Evolutionary conservation across 495 filamentous ascomycete genomes (phyloP).

Genomic region (Neurospora sp.): DNA sequence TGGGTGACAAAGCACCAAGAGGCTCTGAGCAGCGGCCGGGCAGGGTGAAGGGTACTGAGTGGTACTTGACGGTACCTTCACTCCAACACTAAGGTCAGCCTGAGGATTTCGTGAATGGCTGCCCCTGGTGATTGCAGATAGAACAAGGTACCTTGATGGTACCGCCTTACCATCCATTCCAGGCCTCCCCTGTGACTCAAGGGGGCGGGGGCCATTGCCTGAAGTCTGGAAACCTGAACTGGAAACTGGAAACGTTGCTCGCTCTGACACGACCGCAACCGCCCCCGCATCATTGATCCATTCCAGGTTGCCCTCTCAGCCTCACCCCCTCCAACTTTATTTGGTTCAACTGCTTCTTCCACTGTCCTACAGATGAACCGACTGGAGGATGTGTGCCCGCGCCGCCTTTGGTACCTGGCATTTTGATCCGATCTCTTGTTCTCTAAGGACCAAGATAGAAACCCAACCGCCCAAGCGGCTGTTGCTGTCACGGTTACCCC

Average conservation of each 20-base stretch:
- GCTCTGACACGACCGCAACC: not conserved
- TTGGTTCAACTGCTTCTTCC: not conserved
- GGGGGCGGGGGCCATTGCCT: not conserved
- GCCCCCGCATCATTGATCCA: not conserved
- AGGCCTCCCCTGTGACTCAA: not conserved
- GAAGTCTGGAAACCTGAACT: not conserved
- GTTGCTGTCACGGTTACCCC: not conserved
- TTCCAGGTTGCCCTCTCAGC: not conserved
- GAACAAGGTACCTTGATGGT: not conserved
- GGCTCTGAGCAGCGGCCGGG: not conserved
- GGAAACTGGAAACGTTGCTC: not conserved
- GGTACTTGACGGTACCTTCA: not conserved
- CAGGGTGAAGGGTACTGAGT: not conserved
- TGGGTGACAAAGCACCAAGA: not conserved
- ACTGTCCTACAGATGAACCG: not conserved
- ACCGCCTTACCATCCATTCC: not conserved
- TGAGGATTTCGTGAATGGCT: not conserved
- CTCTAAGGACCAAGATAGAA: not conserved
- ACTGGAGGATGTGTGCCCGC: not conserved
- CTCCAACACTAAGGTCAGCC: not conserved
- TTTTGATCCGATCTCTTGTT: not conserved
- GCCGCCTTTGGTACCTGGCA: not conserved
- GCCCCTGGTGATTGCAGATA: not conserved
- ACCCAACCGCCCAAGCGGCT: not conserved
- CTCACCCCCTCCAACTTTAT: not conserved